Evolutionary conservation across 345 rosid genomes (phyloP).

Genomic region (Bruguiera sexangula): DNA sequence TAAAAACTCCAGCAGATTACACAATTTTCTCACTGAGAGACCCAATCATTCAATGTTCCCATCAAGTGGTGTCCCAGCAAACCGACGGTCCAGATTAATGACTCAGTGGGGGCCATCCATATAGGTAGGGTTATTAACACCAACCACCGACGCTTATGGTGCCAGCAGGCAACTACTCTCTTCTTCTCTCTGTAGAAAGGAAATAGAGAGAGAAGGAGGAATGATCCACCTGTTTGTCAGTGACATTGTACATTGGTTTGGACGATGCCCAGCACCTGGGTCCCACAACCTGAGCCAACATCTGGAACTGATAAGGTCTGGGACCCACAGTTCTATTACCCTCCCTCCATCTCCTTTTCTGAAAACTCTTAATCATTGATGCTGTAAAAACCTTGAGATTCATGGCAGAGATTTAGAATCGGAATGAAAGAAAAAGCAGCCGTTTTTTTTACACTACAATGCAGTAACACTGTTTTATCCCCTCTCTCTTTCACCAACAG

Average conservation of each 20-base stretch:
- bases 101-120: slow-evolving; percentile 16
- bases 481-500: slow-evolving; percentile 15
- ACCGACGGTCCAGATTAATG: slow-evolving; percentile 33
- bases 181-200: not conserved
- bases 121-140: slow-evolving; percentile 26
- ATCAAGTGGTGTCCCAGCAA: slow-evolving; percentile 22
- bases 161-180: not conserved
- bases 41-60: slow-evolving; percentile 8
- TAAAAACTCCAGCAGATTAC: not conserved
- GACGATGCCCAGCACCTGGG: slow-evolving; percentile 59
- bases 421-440: not conserved
- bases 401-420: slow-evolving; percentile 31
- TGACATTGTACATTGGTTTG: slow-evolving; percentile 56
- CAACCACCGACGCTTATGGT: slow-evolving; percentile 30
- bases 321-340: slow-evolving; percentile 35
- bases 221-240: slow-evolving; percentile 83
- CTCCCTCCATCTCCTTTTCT: slow-evolving; percentile 9
- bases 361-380: slow-evolving; percentile 45
- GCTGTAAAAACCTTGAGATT: slow-evolving; percentile 44
- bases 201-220: slow-evolving; percentile 23
- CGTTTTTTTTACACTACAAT: not conserved
- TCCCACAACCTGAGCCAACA: slow-evolving; percentile 62
- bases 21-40: not conserved
- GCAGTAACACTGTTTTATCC: slow-evolving; percentile 37
- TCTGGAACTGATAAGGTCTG: slow-evolving; percentile 60